phyloP scores from a whole-genome alignment of 306 rosid species.

The Vachellia pachyceras region DNA sequence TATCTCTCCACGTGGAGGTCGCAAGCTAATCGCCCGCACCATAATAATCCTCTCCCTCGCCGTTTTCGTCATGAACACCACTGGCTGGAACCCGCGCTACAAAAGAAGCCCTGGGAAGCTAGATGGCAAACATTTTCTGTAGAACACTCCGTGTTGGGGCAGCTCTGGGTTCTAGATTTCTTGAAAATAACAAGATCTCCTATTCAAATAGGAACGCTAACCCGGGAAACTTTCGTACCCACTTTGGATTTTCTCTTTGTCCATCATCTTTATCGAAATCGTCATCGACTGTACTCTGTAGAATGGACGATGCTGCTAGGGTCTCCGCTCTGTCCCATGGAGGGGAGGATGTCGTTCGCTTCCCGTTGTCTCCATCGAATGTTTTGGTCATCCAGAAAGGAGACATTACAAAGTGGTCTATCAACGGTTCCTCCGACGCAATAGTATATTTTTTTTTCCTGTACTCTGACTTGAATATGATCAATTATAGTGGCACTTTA shows the following conservation, averaged over 20 bases:
- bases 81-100: not conserved
- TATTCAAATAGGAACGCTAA: slow-evolving; percentile 19
- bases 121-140: slow-evolving; percentile 1
- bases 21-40: not conserved
- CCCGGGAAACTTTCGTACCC: slow-evolving; percentile 14
- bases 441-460: slow-evolving; percentile 52
- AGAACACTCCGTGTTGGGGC: not conserved
- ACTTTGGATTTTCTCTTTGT: not conserved
- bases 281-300: slow-evolving; percentile 9
- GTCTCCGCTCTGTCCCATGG: slow-evolving; percentile 48
- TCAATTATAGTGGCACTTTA: not conserved
- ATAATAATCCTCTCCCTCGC: not conserved
- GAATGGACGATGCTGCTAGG: slow-evolving; percentile 41
- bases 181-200: not conserved
- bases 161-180: slow-evolving; percentile 16
- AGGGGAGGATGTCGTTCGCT: slow-evolving; percentile 53
- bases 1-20: slow-evolving; percentile 2
- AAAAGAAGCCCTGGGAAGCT: not conserved
- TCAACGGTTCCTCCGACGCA: slow-evolving; percentile 82
- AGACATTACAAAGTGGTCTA: slow-evolving; percentile 85
- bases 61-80: not conserved
- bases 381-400: slow-evolving; percentile 80
- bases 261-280: slow-evolving; percentile 5
- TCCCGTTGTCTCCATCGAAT: slow-evolving; percentile 61
- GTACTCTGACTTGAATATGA: not conserved